Conservation (phyloP, 2,329 filamentous ascomycete genomes). For the Diaporthe amygdali region DNA sequence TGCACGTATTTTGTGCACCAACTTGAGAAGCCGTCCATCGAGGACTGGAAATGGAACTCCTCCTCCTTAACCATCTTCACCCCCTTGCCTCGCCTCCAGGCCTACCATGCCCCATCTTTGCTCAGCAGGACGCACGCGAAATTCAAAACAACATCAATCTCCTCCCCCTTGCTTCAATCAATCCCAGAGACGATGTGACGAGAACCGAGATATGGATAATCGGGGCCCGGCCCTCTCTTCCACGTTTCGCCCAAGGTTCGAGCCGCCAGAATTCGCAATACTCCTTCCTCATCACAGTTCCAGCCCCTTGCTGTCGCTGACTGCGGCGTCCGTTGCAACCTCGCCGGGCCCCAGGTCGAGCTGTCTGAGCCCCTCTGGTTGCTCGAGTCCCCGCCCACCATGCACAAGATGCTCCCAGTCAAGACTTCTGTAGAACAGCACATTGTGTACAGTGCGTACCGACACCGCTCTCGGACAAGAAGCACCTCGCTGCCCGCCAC, state of each 20-base stretch:
- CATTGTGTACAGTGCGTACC: neutral
- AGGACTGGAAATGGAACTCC: neutral
- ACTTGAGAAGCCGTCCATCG: neutral
- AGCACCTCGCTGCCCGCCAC: neutral
- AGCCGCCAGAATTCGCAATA: neutral
- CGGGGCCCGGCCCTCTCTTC: constrained; percentile 7
- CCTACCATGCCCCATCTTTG: neutral
- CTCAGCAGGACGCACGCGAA: neutral
- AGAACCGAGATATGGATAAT: constrained; percentile 17
- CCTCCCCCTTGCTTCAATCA: neutral
- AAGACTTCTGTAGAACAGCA: neutral
- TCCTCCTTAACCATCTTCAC: neutral
- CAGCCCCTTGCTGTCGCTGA: neutral
- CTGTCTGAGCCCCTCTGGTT: neutral
- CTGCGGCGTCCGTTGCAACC: neutral
- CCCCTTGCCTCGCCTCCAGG: neutral
- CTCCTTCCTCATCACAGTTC: neutral
- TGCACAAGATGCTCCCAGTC: neutral
- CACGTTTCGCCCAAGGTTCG: neutral
- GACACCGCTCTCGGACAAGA: neutral
- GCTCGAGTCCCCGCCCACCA: neutral
- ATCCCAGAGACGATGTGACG: neutral
- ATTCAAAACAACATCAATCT: neutral
- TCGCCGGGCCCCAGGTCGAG: neutral
- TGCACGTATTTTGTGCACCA: neutral